Base-by-base conservation (phyloP, 192 early-diverging fungal species). In the Coemansia pectinata region DNA sequence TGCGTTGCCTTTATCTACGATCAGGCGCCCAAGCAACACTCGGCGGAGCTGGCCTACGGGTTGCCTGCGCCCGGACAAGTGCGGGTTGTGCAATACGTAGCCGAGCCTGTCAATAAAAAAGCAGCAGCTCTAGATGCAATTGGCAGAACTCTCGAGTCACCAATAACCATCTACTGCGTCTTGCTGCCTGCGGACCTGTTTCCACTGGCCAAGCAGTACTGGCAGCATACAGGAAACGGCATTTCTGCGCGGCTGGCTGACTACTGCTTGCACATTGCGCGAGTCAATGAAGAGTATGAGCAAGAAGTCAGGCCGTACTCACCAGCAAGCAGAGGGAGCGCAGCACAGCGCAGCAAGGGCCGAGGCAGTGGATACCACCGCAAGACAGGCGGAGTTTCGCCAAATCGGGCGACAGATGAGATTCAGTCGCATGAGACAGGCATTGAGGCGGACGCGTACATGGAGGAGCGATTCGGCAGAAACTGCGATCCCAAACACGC, bases 401-500 rank as follows among this genome's bases (percentile, higher is more conserved):
- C 52, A 3, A n/a, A 14, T 53, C 52, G 11, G 25, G 52, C 27
- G 1, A 38, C 23, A 1, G 60, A 64, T 19, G 73, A 65, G 29
- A 63, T 31, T 19, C 65, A 60, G 19, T 76, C 58, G 50, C 70
- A 77, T 5, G 83, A 70, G 40, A 27, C 68, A 15, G 63, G 58
- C 10, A 60, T 77, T 19, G 81, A 84, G 27, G 72, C 67, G 17
- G 74, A 65, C 62, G 60, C 67, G 45, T 97, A 92, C 78, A 85
- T 98, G 7, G 96, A 98, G 73, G 95, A 96, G 77, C 89, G 96
- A 9, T 98, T 93, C 85, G 96, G 96, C 15, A 89, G 96, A 42
- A 98, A 97, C 72, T 59, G 96, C 50, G 87, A 90, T 65, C 61
- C 91, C 29, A 72, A 70, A 60, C 86, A 89, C 65, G 90, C 91